Evolutionary conservation across 2,329 filamentous ascomycete genomes (phyloP).

Genomic region (Balansia obtecta): DNA sequence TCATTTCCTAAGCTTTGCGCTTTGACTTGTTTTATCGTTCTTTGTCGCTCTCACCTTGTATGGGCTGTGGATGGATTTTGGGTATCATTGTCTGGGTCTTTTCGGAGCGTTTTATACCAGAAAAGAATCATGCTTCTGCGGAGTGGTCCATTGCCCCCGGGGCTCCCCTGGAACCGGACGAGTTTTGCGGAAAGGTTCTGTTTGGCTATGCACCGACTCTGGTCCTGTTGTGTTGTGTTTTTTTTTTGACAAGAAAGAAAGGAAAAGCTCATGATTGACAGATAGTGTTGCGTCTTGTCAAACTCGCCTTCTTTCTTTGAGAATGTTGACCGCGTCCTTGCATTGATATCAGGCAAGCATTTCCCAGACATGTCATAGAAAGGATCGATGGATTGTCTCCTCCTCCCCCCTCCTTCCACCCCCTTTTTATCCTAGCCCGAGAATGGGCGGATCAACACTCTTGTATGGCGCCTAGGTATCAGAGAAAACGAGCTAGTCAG

Average conservation of each 20-base stretch:
- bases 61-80: slow-evolving; percentile 1
- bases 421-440: background rate
- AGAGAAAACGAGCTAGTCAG: background rate
- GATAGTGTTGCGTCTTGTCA: background rate
- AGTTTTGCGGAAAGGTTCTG: background rate
- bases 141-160: background rate
- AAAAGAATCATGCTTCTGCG: slow-evolving; percentile 2
- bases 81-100: slow-evolving; percentile 4
- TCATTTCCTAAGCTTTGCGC: background rate
- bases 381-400: background rate
- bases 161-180: background rate
- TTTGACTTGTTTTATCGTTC: background rate
- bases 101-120: background rate
- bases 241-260: no score
- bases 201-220: background rate
- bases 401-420: background rate
- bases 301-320: background rate
- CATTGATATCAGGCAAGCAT: background rate
- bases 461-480: background rate
- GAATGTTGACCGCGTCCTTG: background rate
- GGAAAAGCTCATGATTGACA: background rate
- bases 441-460: background rate
- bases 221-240: background rate
- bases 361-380: background rate
- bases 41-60: background rate